Evolutionary conservation across 495 filamentous ascomycete genomes (phyloP), one percentile per base, ranked within the genome.

Genomic region (Aspergillus sparsus): DNA sequence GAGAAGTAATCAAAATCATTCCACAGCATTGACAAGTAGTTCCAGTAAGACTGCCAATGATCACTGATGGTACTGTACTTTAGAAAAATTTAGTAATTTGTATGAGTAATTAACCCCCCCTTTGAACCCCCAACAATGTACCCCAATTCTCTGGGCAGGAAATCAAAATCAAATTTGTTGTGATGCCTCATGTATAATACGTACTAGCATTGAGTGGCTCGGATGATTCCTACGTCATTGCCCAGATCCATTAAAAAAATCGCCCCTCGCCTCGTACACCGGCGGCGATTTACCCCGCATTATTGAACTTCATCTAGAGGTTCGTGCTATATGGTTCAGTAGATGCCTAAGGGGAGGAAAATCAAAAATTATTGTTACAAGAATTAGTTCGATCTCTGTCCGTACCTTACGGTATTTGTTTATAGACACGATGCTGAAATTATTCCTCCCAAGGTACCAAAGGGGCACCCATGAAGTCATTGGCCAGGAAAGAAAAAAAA

Each of bases 271-370:
- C 16, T 8, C 16, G 44, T 39, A 55, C 42, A 21, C 41, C 42
- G 21, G n/a, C 45, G 42, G 44, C 6, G 33, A 16, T 46, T 34
- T 57, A 57, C 55, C 55, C 55, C 55, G 55, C 55, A 57, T 57
- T 57, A 33, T 57, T 6, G 11, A 46, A 57, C 13, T 6, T 9
- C 27, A 50, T 12, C 34, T 13, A 9, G 15, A 47, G 21, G n/a
- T 7, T 47, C 15, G 10, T 16, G 6, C 11, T 11, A 10, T 3
- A n/a, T 41, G 9, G 37, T 9, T 10, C 4, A n/a, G 35, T 41
- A 37, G 31, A 16, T 11, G 16, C n/a, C 15, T 34, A 7, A 33
- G 49, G 49, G 6, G 44, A 16, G 15, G 44, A 47, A 21, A 18
- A 21, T 9, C 6, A 13, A 42, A 5, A 42, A 11, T 42, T 9